Evolutionary conservation across 1,284 basidiomycete species (phyloP).

Genomic region (Pseudozyma sp.): DNA sequence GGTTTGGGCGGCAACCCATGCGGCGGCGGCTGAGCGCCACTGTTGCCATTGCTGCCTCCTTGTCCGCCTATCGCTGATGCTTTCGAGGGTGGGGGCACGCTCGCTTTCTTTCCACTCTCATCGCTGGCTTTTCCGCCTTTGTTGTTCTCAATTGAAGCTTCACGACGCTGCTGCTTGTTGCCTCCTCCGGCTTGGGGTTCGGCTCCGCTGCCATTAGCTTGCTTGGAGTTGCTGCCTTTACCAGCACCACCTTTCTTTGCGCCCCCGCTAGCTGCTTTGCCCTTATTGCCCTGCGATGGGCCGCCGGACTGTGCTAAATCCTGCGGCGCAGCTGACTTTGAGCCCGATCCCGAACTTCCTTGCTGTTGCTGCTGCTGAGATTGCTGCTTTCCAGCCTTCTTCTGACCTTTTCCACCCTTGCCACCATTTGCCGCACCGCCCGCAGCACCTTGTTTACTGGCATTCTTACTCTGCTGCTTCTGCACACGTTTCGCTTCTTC

Average conservation of each 20-base stretch:
- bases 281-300: conserved; percentile 3
- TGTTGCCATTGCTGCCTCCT: neutral
- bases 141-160: neutral
- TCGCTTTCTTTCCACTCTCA: neutral
- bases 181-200: neutral
- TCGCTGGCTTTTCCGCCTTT: no score
- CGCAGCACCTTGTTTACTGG: conserved; percentile 3
- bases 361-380: neutral
- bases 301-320: conserved; percentile 7
- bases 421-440: conserved; percentile 9
- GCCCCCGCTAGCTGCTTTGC: conserved; percentile 19
- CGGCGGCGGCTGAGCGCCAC: conserved; percentile 4
- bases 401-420: conserved; percentile 24
- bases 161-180: conserved; percentile 2
- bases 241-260: conserved; percentile 19
- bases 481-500: conserved; percentile 62
- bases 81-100: neutral
- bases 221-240: conserved; percentile 8
- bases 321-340: neutral
- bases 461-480: conserved; percentile 40
- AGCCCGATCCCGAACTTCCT: neutral
- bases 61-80: neutral
- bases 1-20: conserved; percentile 22
- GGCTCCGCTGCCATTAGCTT: conserved; percentile 8
- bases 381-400: conserved; percentile 20